Conservation (phyloP, 768 basidiomycete genomes). For the Tulasnella calospora region DNA sequence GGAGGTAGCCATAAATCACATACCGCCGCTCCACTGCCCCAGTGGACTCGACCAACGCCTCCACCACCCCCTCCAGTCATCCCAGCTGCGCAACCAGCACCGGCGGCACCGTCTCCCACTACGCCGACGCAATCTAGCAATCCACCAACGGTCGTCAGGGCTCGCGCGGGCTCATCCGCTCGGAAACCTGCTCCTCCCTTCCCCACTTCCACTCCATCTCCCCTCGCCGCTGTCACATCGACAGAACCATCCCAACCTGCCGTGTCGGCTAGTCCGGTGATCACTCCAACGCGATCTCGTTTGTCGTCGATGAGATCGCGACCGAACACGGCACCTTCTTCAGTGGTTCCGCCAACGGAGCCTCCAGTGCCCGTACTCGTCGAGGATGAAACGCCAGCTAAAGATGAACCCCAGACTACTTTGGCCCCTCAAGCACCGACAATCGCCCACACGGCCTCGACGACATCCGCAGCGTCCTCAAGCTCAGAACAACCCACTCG, state of each 20-base stretch:
- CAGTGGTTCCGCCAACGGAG: conserved; percentile 2
- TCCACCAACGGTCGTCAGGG: neutral
- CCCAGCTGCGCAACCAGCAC: neutral
- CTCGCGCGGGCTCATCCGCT: neutral
- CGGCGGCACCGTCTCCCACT: neutral
- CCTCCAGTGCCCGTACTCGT: neutral
- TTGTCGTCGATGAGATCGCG: neutral
- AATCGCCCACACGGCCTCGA: neutral
- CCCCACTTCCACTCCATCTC: neutral
- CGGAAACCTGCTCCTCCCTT: neutral
- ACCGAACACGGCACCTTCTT: neutral
- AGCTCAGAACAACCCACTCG: neutral
- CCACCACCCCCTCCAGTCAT: conserved; percentile 14
- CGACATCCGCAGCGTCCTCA: neutral
- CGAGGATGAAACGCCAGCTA: neutral
- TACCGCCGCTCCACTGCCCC: neutral
- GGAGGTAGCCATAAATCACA: neutral
- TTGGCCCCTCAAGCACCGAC: neutral
- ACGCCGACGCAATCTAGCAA: neutral
- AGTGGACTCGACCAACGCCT: conserved; percentile 10
- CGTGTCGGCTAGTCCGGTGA: neutral
- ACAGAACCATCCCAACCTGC: neutral
- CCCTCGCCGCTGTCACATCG: neutral
- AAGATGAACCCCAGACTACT: neutral
- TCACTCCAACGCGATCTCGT: neutral